Base-by-base conservation (phyloP, 441 rosid genomes). In the Erysimum pusillum region DNA sequence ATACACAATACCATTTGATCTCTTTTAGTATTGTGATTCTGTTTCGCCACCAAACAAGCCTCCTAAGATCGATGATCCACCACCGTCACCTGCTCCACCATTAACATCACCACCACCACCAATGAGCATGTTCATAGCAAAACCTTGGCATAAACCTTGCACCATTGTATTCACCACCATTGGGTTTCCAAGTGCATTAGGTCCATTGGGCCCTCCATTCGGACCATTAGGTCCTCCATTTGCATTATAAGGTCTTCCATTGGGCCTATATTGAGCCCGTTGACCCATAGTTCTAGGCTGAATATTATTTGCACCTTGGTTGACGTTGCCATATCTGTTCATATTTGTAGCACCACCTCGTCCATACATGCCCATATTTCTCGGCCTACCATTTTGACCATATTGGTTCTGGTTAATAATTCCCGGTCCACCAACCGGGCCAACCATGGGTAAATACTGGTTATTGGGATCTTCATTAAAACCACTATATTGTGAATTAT, bases 61-160 rank as follows among this genome's bases (percentile, higher is more conserved):
- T 72, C 65, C 81, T 2, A 77, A 2, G 35, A 28, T 13, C 6
- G 76, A 77, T 20, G 76, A 64, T 66, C 4, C 53, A 61, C 56
- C 59, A 35, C 67, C 51, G 0, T 57, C 76, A 49, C 62, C 56
- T 10, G 34, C 67, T 44, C 63, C 81, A 32, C 56, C 74, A 7
- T 4, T 45, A 53, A 13, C 22, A 13, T 61, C 73, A 28, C 73
- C 54, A 9, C 54, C 76, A 41, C 31, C 71, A 5, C 76, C 77
- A 0, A 2, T 15, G 22, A 73, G 71, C 82, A 79, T 68, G 71
- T 56, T 73, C 75, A 45, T 63, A 6, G 75, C 79, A 9, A 79
- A 18, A 14, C 56, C 71, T 62, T 48, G 7, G 17, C 70, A 53
- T 66, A 78, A 45, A 67, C 78, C 34, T 36, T 60, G 81, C 35